Evolutionary conservation across 208 protist species (phyloP).

Genomic region (Leishmania arabica): DNA sequence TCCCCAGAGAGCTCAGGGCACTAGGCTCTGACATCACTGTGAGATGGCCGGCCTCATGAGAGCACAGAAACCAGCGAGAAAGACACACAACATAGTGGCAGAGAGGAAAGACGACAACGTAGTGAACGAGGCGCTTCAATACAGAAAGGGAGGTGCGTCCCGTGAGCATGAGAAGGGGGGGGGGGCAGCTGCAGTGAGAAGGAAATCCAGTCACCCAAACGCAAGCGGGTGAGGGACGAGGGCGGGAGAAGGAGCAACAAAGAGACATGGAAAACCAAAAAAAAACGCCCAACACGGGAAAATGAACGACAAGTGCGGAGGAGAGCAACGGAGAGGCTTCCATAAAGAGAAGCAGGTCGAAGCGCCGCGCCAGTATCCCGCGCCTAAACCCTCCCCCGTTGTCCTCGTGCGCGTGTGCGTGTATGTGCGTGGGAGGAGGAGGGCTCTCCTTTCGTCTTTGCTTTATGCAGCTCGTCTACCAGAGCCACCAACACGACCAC

Average conservation of each 20-base stretch:
- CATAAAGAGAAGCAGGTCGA: too few relatives aligned
- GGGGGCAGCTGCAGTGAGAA: not conserved
- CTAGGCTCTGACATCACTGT: not conserved
- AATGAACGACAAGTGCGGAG: not conserved
- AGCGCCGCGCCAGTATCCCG: too few relatives aligned
- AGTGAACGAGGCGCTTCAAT: not conserved
- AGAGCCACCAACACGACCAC: not conserved
- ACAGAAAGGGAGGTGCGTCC: not conserved
- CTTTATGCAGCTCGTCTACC: not conserved
- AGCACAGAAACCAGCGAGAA: not conserved
- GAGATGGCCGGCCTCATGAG: not conserved
- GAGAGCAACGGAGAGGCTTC: not conserved
- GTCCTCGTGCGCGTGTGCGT: too few relatives aligned
- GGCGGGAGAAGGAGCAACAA: not conserved
- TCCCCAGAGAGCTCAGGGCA: too few relatives aligned
- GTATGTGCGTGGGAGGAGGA: too few relatives aligned
- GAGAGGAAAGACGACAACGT: not conserved
- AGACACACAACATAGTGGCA: not conserved
- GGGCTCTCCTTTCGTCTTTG: not conserved
- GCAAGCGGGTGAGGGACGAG: too few relatives aligned
- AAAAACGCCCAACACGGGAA: not conserved
- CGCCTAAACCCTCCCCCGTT: too few relatives aligned
- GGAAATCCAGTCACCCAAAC: not conserved
- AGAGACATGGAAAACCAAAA: not conserved
- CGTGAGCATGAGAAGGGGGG: not conserved